Evolutionary conservation across 306 rosid species (phyloP).

Genomic region (Pyrus communis): DNA sequence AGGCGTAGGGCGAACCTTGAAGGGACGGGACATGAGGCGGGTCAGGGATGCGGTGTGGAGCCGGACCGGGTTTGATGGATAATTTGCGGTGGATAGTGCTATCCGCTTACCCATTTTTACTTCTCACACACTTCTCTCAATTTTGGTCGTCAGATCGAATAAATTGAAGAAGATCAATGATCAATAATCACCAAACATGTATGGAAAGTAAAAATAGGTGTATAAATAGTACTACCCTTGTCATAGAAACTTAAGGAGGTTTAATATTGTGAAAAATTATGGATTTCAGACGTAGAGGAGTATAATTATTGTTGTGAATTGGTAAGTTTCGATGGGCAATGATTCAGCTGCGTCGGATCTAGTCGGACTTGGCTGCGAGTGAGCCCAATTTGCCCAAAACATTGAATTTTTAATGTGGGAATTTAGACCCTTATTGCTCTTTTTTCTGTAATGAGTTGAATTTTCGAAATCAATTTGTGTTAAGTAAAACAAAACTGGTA

Average conservation of each 20-base stretch:
- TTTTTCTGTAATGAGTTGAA: background rate
- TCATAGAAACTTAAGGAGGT: too few relatives aligned
- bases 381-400: slow-evolving; percentile 42
- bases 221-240: too few relatives aligned
- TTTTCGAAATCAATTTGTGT: slow-evolving; percentile 4
- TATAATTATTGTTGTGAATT: background rate
- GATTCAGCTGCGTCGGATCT: background rate
- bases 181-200: too few relatives aligned
- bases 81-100: background rate
- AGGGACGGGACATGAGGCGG: slow-evolving; percentile 92
- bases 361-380: slow-evolving; percentile 12
- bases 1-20: slow-evolving; percentile 89
- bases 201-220: accelerated
- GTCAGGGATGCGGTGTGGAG: slow-evolving; percentile 97
- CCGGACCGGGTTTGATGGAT: slow-evolving; percentile 92
- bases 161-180: too few relatives aligned
- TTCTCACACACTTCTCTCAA: too few relatives aligned
- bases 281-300: background rate
- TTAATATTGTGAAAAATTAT: background rate
- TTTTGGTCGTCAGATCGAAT: too few relatives aligned
- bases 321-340: slow-evolving; percentile 2
- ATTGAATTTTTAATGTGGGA: background rate
- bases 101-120: too few relatives aligned
- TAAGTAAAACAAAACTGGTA: background rate
- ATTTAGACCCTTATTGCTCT: background rate